phyloP scores from a whole-genome alignment of 139 green algal species.

The Pleodorina starrii region DNA sequence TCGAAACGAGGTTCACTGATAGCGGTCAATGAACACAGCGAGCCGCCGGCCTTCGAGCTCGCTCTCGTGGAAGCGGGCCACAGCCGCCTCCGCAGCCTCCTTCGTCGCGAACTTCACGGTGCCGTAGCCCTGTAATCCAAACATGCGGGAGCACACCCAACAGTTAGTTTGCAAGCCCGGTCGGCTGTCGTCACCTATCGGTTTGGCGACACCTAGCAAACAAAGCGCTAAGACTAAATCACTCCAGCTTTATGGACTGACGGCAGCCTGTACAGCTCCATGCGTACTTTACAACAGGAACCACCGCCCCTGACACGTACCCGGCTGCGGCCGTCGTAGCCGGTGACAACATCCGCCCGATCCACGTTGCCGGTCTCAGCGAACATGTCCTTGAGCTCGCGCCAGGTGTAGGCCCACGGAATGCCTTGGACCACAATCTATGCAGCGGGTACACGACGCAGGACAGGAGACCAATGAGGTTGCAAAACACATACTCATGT shows the following conservation, averaged over 20 bases:
- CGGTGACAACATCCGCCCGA: constrained; percentile 82
- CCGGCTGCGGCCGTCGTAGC: constrained; percentile 84
- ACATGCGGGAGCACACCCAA: too few relatives aligned
- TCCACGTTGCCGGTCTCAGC: constrained; percentile 75
- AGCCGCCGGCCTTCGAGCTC: constrained; percentile 87
- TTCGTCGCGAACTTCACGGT: constrained; percentile 85
- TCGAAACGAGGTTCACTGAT: constrained; percentile 22
- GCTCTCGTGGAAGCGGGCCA: constrained; percentile 84
- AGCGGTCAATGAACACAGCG: constrained; percentile 88
- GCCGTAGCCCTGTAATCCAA: constrained; percentile 85
- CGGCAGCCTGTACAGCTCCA: too few relatives aligned
- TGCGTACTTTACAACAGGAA: neutral
- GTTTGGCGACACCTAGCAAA: too few relatives aligned
- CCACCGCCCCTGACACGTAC: constrained; percentile 63
- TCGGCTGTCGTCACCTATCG: too few relatives aligned
- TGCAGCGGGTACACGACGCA: neutral
- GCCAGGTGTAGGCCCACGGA: constrained; percentile 88
- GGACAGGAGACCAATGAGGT: too few relatives aligned
- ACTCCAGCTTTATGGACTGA: too few relatives aligned
- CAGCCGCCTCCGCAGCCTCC: constrained; percentile 82
- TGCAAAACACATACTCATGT: too few relatives aligned
- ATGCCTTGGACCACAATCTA: constrained; percentile 95
- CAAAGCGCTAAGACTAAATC: too few relatives aligned
- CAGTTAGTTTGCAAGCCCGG: too few relatives aligned
- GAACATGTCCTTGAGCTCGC: constrained; percentile 89